Evolutionary conservation across 345 rosid genomes (phyloP), one percentile per base, ranked within the genome.

Genomic region (Dovyalis caffra): DNA sequence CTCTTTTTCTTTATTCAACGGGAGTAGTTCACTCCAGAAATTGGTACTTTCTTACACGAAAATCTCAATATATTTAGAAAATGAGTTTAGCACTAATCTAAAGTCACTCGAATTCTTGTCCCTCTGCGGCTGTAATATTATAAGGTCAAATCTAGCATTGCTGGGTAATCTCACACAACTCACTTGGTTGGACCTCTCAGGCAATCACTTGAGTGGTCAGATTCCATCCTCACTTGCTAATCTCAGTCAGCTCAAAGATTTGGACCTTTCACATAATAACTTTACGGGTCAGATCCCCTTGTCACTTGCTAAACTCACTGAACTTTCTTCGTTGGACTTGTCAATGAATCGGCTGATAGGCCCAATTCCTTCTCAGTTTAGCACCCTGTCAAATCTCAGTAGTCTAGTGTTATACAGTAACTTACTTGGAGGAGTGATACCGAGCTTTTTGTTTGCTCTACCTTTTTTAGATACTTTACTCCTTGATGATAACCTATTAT

Each of bases 331-430:
- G 6, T 4, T 34, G 35, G 0, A 4, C 26, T 26, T 20, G 0
- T 2, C 8, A 18, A 5, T 1, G 9, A 80, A 80, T n/a, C 15
- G 1, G 31, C 23, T 80, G 8, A 26, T 33, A 0, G 79, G 83
- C 0, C 34, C 64, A n/a, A 33, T 34, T 34, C 35, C 35, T 3
- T 34, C 35, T 3, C 35, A 34, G 6, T 3, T 34, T 3, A 34
- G 35, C 0, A 34, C 0, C 6, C 7, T 34, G 4, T 34, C 35
- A 34, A 1, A 7, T 34, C 6, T 34, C 4, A 34, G 6, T 7
- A 4, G n/a, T 34, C 35, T 34, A 5, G 7, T 4, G 6, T 34
- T 34, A 34, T 34, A 5, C 0, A 5, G 0, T 5, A 5, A 34
- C 35, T 34, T 34, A 6, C 35, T 34, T 6, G 6, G 1, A 4